Base-by-base conservation (phyloP, 2,329 filamentous ascomycete genomes). In the Paraconiothyrium sp. region DNA sequence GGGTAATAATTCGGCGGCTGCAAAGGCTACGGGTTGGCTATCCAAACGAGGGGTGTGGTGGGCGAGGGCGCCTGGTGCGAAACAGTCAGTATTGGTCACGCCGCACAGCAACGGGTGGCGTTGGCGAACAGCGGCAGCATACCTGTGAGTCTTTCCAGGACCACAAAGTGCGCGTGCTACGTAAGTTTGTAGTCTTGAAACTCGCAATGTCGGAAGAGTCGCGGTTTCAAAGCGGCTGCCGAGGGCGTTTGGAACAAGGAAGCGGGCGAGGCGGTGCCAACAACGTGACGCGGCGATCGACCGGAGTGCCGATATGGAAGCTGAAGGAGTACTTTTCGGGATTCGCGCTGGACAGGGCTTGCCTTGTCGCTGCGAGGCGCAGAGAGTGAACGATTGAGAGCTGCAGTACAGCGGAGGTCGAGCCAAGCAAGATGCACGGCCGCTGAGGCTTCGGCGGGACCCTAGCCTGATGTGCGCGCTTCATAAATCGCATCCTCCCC, bases 41-140 rank as follows among this genome's bases (percentile, higher is more conserved):
- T 77, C 70, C 75, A 77, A 78, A 75, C 70, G 73, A 78, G 74
- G 72, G 76, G 73, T 71, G 64, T 66, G 65, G 63, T 58, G 61
- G 63, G 69, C 48, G 64, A 65, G 72, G 68, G 69, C 63, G 72
- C 67, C 72, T 77, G 65, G 39, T 56, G 63, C 49, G 59, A 60
- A 65, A 64, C 66, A 70, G 71, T 77, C 71, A 78, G 72, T 70
- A 32, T 24, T 20, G 58, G 51, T 55, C 54, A 46, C 49, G 58
- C 54, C 60, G 60, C 60, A 61, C 64, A 65, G 63, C 63, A 62
- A 62, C 62, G 56, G 69, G 65, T 54, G 62, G 65, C 63, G 64
- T 50, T 66, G 66, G 59, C 62, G 63, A 66, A 58, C 51, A 66
- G 70, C 61, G 58, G 60, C 58, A 64, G 64, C 72, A 58, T 78